phyloP scores from a whole-genome alignment of 2,329 filamentous ascomycete species.

The Drechmeria coniospora region DNA sequence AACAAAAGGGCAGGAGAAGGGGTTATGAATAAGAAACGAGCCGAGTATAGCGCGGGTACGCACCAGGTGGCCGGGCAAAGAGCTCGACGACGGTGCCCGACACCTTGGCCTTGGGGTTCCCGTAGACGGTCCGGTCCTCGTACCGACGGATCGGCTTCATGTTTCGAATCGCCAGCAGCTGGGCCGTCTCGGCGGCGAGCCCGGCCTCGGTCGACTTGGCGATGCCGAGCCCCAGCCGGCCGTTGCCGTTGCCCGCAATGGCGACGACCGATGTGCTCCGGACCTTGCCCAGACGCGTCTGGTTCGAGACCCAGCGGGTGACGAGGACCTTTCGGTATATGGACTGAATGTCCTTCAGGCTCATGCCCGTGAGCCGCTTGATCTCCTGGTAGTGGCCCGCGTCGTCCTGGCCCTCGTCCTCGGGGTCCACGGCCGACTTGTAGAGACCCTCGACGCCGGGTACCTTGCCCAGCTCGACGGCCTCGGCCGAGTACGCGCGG shows the following conservation, averaged over 20 bases:
- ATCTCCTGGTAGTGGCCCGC: constrained; percentile 33
- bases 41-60: constrained; percentile 19
- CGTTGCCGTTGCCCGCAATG: constrained; percentile 76
- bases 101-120: constrained; percentile 68
- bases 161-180: constrained; percentile 71
- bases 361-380: constrained; percentile 40
- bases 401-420: constrained; percentile 34
- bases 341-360: constrained; percentile 31
- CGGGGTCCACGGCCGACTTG: constrained; percentile 31
- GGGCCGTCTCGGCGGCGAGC: constrained; percentile 56
- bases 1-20: not conserved
- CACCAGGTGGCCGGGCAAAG: constrained; percentile 76
- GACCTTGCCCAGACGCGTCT: constrained; percentile 93
- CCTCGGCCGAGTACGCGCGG: constrained; percentile 26
- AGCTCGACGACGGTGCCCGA: constrained; percentile 77
- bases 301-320: constrained; percentile 63
- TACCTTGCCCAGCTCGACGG: constrained; percentile 35
- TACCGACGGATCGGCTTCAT: constrained; percentile 88
- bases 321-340: constrained; percentile 62
- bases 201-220: constrained; percentile 67
- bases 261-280: constrained; percentile 58
- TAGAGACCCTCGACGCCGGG: constrained; percentile 36
- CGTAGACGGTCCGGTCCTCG: constrained; percentile 83
- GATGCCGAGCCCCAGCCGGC: constrained; percentile 75
- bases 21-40: not conserved